These are phyloP conservation scores for Globisporangium apiculatum DNA, from an alignment of 352 stramenopile genomes.

Conservation along the genomic window DNA sequence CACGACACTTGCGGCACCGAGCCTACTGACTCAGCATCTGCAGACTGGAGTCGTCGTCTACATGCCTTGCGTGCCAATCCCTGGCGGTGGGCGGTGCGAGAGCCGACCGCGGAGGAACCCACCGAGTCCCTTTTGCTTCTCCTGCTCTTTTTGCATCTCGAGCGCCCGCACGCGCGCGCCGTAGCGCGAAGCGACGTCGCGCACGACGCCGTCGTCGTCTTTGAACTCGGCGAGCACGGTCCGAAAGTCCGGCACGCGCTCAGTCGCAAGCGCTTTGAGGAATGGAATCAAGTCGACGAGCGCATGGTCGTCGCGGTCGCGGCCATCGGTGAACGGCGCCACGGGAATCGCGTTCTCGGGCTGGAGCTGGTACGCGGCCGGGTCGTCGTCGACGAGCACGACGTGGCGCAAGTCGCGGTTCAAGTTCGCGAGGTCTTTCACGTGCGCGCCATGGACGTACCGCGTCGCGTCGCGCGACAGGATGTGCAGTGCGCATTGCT, in stretches of 20 bases:
- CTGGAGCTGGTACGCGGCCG: constrained; percentile 74
- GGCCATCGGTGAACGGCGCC: constrained; percentile 69
- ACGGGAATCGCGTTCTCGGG: constrained; percentile 81
- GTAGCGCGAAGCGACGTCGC: constrained; percentile 74
- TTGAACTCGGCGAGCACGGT: constrained; percentile 67
- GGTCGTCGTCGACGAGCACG: constrained; percentile 81
- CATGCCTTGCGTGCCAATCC: constrained; percentile 4
- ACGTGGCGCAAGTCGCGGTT: constrained; percentile 80
- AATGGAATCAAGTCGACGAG: constrained; percentile 83
- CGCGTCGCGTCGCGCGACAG: constrained; percentile 77
- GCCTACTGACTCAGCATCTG: background rate
- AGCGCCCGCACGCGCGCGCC: constrained; percentile 64
- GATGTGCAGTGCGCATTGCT: constrained; percentile 74
- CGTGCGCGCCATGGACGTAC: constrained; percentile 76
- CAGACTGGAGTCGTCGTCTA: constrained; percentile 1
- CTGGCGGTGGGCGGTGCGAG: constrained; percentile 40
- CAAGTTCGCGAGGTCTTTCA: constrained; percentile 77
- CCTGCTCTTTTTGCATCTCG: constrained; percentile 76
- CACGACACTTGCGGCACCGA: background rate
- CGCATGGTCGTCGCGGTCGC: constrained; percentile 71
- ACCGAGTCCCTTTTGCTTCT: constrained; percentile 77
- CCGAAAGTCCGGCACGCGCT: constrained; percentile 74
- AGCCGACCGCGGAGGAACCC: constrained; percentile 75
- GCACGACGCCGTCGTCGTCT: constrained; percentile 75
- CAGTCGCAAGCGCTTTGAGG: constrained; percentile 71